Conservation (phyloP, 2,329 filamentous ascomycete species). For the Pseudocercospora ulei region DNA sequence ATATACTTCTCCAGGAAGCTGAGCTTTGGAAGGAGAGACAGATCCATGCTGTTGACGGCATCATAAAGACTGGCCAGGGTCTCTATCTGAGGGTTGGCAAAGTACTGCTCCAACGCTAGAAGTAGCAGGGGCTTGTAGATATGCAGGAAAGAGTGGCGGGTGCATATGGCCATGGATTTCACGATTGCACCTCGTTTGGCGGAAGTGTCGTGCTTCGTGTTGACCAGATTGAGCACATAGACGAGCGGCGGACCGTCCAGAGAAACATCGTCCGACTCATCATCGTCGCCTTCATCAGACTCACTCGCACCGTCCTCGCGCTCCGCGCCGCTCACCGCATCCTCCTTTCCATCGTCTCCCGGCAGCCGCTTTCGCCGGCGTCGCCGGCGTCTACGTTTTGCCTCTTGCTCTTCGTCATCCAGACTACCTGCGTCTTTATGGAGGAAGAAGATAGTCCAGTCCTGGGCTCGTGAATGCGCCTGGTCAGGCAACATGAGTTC, state of each 20-base stretch:
- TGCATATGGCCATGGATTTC: constrained; percentile 98
- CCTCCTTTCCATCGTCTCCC: constrained; percentile 43
- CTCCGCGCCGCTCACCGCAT: constrained; percentile 37
- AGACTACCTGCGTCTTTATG: constrained; percentile 85
- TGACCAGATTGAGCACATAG: constrained; percentile 94
- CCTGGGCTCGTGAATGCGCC: constrained; percentile 84
- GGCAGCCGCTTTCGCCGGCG: constrained; percentile 29
- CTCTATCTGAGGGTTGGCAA: constrained; percentile 78
- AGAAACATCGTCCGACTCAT: constrained; percentile 45
- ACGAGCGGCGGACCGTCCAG: constrained; percentile 82
- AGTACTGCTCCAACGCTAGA: constrained; percentile 90
- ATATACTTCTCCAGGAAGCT: constrained; percentile 76
- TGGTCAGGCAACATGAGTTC: constrained; percentile 98
- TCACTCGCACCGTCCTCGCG: constrained; percentile 44
- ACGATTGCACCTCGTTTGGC: constrained; percentile 88
- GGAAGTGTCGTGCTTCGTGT: constrained; percentile 91
- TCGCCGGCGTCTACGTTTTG: constrained; percentile 42
- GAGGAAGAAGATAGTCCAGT: constrained; percentile 98
- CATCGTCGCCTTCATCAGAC: constrained; percentile 40
- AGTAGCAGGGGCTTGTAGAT: constrained; percentile 96
- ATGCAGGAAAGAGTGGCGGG: constrained; percentile 89
- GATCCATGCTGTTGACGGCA: constrained; percentile 90
- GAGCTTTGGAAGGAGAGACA: constrained; percentile 81
- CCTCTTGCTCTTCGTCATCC: constrained; percentile 64
- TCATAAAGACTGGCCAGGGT: constrained; percentile 83